Percentiles rank a stretch among this genome's conserved stretches.
Evolutionary conservation across 2,329 filamentous ascomycete species (phyloP).

Genomic region (Calcarisporium arbuscula): DNA sequence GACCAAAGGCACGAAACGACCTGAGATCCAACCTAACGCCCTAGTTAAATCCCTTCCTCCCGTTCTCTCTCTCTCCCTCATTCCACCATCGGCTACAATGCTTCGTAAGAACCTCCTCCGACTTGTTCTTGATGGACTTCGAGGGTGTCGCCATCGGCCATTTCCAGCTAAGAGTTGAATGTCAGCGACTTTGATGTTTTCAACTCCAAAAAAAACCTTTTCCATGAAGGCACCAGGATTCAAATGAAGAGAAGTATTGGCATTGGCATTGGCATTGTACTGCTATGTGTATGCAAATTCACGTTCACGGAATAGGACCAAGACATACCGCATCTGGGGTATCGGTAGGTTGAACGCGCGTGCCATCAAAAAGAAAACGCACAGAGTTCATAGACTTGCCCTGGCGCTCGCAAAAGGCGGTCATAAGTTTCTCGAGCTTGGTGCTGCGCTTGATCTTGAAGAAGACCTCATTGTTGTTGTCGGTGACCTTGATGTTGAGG

Average conservation of each 20-base stretch:
- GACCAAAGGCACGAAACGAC: no score
- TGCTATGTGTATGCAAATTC: no score
- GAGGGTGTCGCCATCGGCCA: conserved; percentile 91
- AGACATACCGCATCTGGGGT: conserved; percentile 85
- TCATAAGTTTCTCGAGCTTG: conserved; percentile 95
- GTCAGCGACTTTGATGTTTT: no score
- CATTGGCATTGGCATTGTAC: no score
- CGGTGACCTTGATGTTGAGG: conserved; percentile 97
- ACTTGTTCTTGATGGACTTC: conserved; percentile 99
- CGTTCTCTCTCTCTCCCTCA: conserved; percentile 1
- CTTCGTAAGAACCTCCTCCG: conserved; percentile 53
- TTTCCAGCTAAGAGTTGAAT: conserved; percentile 79
- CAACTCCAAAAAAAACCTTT: no score
- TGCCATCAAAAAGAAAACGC: conserved; percentile 94
- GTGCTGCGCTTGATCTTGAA: conserved; percentile 99
- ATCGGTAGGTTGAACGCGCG: conserved; percentile 80
- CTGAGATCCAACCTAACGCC: no score
- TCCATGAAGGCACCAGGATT: no score
- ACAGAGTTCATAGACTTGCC: conserved; percentile 81
- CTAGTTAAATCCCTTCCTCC: conserved; percentile 3
- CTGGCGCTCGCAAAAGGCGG: conserved; percentile 93
- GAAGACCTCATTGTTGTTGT: conserved; percentile 99
- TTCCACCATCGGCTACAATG: conserved; percentile 5
- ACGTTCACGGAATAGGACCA: no score
- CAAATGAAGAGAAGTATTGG: no score